phyloP scores from a whole-genome alignment of 352 stramenopile species.

The Globisporangium canariense region DNA sequence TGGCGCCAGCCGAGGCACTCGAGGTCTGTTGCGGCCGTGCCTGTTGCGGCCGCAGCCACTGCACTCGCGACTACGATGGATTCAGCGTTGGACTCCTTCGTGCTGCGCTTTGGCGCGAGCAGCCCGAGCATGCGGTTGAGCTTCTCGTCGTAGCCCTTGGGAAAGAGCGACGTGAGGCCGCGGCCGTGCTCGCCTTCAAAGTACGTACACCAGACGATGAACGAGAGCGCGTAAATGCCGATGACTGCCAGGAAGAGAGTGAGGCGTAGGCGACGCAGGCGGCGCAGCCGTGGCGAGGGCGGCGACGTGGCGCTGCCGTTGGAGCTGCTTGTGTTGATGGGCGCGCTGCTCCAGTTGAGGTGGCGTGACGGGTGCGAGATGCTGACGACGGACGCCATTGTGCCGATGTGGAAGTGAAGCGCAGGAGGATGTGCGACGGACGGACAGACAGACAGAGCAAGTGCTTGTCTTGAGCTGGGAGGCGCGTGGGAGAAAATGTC shows the following conservation, averaged over 20 bases:
- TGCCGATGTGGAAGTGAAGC: no score
- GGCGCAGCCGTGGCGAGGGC: constrained; percentile 1
- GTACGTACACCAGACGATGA: constrained; percentile 20
- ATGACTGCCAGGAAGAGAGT: constrained; percentile 15
- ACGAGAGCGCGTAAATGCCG: constrained; percentile 17
- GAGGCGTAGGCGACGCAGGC: constrained; percentile 8
- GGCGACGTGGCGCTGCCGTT: constrained; percentile 15
- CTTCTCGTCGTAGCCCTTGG: constrained; percentile 15
- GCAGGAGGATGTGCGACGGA: no score
- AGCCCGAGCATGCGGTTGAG: constrained; percentile 21
- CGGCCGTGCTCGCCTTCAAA: constrained; percentile 7
- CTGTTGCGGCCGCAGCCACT: background rate
- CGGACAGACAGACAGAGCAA: no score
- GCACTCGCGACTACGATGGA: background rate
- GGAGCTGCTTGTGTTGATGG: background rate
- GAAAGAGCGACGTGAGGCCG: constrained; percentile 10
- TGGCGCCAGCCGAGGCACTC: constrained; percentile 49
- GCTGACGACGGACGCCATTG: background rate
- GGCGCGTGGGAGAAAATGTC: background rate
- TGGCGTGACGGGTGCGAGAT: constrained; percentile 3
- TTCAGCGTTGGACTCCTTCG: background rate
- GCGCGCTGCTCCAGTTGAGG: constrained; percentile 4
- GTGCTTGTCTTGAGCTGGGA: background rate
- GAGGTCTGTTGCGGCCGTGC: constrained; percentile 1
- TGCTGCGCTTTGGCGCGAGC: background rate